Base-by-base conservation (phyloP, 176 grass and related monocot species). In the Lolium perenne region DNA sequence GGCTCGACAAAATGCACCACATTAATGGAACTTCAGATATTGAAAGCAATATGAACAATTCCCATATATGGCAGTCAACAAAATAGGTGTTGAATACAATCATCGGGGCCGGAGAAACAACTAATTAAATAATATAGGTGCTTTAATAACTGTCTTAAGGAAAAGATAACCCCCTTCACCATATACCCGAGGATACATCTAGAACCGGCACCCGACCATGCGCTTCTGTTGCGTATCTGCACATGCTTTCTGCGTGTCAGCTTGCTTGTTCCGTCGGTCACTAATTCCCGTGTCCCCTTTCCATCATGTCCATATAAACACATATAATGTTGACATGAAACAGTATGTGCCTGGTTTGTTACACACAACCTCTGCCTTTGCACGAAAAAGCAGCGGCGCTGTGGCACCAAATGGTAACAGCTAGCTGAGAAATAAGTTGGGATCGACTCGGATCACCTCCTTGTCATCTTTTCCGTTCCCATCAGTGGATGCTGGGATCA, bases 261-360 rank as follows among this genome's bases (percentile, higher is more conserved):
- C 26, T 91, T 91, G 89, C 81, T 91, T 87, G 85, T 50, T 64
- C 81, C 89, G 66, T 91, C 81, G 35, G 85, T 84, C 80, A 91
- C 89, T 60, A 80, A 65, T 50, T 75, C 74, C 7, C 7, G 0
- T 25, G 67, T 56, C 47, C 77, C 22, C 59, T 62, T 74, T 69
- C 29, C 60, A 47, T 41, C 63, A 55, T 53, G 7, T 10, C 15
- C 49, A 71, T 40, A 69, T 69, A 40, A 48, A 10, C 5, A 74
- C 67, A 85, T 43, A 62, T 46, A 66, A 63, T 64, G 79, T 78
- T 86, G 88, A 86, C 84, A 86, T 64, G 79, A 35, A 90, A 77
- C 83, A 55, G 83, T 57, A 47, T 11, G 53, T 11, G 10, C 40
- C 12, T n/a, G 41, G 66, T 47, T 80, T 26, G 26, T 81, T 80